A percentile compares a stretch with the other conserved stretches of the same genome.
These are phyloP conservation scores for Ophiostoma sp. DNA, from an alignment of 2,329 filamentous ascomycete species.

Conservation along the genomic window DNA sequence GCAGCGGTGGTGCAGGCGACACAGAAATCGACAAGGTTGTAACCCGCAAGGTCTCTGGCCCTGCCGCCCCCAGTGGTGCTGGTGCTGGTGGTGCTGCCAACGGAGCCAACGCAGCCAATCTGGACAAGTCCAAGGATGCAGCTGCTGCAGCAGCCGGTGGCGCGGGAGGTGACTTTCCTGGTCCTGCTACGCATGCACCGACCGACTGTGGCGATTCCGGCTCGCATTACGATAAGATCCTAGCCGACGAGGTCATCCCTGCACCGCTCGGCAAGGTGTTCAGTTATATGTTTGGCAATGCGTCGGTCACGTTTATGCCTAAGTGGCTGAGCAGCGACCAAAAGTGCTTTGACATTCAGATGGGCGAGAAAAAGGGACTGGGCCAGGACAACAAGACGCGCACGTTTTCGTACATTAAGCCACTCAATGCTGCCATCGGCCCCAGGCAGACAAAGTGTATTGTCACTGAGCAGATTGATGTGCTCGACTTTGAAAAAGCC, in stretches of 20 bases:
- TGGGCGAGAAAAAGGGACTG: conserved; percentile 77
- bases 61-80: conserved; percentile 26
- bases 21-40: conserved; percentile 52
- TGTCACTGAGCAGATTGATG: conserved; percentile 76
- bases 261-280: conserved; percentile 92
- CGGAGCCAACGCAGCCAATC: conserved; percentile 33
- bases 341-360: conserved; percentile 80
- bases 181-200: conserved; percentile 71
- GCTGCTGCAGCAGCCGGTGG: conserved; percentile 7
- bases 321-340: conserved; percentile 84
- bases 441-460: conserved; percentile 94
- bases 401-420: conserved; percentile 85
- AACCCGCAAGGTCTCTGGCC: conserved; percentile 67
- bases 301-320: conserved; percentile 72
- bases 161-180: conserved; percentile 62
- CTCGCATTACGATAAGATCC: conserved; percentile 74
- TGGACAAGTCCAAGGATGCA: conserved; percentile 48
- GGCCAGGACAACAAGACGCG: conserved; percentile 68
- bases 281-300: conserved; percentile 76
- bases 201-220: conserved; percentile 78
- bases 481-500: conserved; percentile 78
- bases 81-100: not conserved
- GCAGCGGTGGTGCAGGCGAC: conserved; percentile 39
- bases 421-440: conserved; percentile 74
- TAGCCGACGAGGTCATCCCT: conserved; percentile 79